Percentiles rank a stretch among this genome's conserved stretches.
Conservation (phyloP, 176 grass and related monocot genomes). For the Triticum turgidum region DNA sequence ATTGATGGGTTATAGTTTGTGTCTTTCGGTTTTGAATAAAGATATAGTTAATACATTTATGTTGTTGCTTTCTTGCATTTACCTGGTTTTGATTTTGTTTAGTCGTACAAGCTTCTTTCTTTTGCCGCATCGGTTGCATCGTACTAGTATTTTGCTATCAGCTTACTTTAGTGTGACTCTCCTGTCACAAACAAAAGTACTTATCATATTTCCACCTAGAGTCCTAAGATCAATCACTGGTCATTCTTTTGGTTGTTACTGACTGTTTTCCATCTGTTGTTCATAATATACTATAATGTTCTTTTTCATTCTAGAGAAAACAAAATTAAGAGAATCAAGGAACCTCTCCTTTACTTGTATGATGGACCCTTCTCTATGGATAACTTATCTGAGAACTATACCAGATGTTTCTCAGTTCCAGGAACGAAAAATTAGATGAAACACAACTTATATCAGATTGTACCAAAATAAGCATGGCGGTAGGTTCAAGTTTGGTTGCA, state of each 20-base stretch:
- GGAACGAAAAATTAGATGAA: conserved; percentile 10
- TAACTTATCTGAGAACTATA: conserved; percentile 5
- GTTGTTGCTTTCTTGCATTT: not conserved
- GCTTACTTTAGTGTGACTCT: not conserved
- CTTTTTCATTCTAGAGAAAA: not conserved
- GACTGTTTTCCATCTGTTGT: not conserved
- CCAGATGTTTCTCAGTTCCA: not conserved
- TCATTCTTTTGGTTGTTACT: conserved; percentile 17
- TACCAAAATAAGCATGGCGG: not conserved
- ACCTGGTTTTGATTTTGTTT: not conserved
- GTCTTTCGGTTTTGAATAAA: not conserved
- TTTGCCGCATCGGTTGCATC: not conserved
- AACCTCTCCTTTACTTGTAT: not conserved
- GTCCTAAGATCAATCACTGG: not conserved
- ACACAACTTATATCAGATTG: not conserved
- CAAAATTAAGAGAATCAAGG: not conserved
- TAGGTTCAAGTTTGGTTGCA: not conserved
- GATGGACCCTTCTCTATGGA: not conserved
- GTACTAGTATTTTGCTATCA: not conserved
- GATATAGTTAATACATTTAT: not conserved
- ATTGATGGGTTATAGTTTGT: conserved; percentile 17
- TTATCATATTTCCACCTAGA: not conserved
- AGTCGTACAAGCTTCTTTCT: not conserved
- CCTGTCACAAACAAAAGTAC: not conserved
- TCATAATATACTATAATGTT: not conserved